Conservation (phyloP, 768 basidiomycete genomes). For the Trametes cingulata region DNA sequence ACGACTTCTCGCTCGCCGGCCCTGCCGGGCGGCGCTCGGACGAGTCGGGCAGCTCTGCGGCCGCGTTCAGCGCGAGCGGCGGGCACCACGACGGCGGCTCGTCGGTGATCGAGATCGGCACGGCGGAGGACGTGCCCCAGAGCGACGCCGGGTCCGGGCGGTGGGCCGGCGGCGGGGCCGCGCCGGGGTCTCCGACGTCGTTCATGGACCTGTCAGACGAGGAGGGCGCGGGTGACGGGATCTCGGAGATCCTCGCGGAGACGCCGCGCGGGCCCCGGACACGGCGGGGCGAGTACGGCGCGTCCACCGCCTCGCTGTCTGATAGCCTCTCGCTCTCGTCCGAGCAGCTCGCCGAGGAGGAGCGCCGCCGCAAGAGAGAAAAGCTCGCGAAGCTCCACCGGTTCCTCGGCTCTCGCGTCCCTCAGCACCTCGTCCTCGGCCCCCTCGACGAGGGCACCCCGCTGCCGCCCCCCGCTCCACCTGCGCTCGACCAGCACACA, state of each 20-base stretch:
- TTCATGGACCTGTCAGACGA: slow-evolving; percentile 76
- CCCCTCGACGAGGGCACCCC: slow-evolving; percentile 35
- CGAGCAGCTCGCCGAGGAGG: slow-evolving; percentile 59
- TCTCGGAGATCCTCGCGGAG: slow-evolving; percentile 34
- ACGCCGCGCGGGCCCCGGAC: slow-evolving; percentile 30
- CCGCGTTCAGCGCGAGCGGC: neutral
- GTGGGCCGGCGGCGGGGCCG: slow-evolving; percentile 18
- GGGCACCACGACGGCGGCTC: neutral
- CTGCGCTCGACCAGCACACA: slow-evolving; percentile 21
- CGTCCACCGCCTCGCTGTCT: slow-evolving; percentile 47
- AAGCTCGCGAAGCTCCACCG: slow-evolving; percentile 81
- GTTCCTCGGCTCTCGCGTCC: slow-evolving; percentile 82
- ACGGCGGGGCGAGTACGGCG: slow-evolving; percentile 32
- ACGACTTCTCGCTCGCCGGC: slow-evolving; percentile 38
- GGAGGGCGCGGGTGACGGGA: slow-evolving; percentile 37
- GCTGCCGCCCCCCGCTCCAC: slow-evolving; percentile 33
- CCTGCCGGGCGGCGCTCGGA: slow-evolving; percentile 3
- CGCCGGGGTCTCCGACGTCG: slow-evolving; percentile 43
- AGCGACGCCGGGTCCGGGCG: slow-evolving; percentile 12
- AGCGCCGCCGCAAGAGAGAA: slow-evolving; percentile 69
- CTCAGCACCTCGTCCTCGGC: slow-evolving; percentile 65
- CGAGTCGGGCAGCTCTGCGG: slow-evolving; percentile 1
- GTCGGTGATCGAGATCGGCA: slow-evolving; percentile 26
- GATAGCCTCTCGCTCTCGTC: slow-evolving; percentile 41
- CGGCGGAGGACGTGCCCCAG: slow-evolving; percentile 21